Evolutionary conservation across 768 basidiomycete species (phyloP).

Genomic region (Suillus paluster): DNA sequence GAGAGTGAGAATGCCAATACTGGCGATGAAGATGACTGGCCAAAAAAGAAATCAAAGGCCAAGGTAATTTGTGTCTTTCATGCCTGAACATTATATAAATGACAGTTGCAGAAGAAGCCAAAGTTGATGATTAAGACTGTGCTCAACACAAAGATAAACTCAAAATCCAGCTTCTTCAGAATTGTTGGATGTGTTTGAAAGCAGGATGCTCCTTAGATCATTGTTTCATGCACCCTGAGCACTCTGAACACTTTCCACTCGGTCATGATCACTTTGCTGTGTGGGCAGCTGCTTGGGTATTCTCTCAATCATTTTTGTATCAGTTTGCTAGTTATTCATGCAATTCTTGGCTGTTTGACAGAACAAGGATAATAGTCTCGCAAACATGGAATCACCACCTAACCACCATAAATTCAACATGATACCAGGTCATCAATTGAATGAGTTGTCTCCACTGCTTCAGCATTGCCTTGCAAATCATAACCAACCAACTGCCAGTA

Average conservation of each 20-base stretch:
- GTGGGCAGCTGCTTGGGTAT: too few relatives aligned
- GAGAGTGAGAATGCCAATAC: background rate
- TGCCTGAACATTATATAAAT: background rate
- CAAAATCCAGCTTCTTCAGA: constrained; percentile 4
- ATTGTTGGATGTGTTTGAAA: constrained; percentile 1
- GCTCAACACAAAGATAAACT: background rate
- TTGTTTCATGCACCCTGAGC: background rate
- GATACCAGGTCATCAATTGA: background rate
- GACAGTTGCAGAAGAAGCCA: background rate
- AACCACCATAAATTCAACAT: background rate
- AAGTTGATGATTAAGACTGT: background rate
- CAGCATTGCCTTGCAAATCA: background rate
- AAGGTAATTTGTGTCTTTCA: background rate
- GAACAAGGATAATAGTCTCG: background rate
- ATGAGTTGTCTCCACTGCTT: background rate
- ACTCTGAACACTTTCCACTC: background rate
- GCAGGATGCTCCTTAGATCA: background rate
- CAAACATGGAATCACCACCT: background rate
- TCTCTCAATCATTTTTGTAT: too few relatives aligned
- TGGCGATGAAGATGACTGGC: background rate
- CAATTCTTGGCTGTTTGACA: too few relatives aligned
- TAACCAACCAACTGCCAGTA: background rate
- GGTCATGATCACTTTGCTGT: constrained; percentile 3
- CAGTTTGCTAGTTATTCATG: too few relatives aligned
- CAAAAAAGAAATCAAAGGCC: background rate